These are phyloP conservation scores for Tuber microsphaerosporum DNA, from an alignment of 495 filamentous ascomycete species.

Conservation along the genomic window DNA sequence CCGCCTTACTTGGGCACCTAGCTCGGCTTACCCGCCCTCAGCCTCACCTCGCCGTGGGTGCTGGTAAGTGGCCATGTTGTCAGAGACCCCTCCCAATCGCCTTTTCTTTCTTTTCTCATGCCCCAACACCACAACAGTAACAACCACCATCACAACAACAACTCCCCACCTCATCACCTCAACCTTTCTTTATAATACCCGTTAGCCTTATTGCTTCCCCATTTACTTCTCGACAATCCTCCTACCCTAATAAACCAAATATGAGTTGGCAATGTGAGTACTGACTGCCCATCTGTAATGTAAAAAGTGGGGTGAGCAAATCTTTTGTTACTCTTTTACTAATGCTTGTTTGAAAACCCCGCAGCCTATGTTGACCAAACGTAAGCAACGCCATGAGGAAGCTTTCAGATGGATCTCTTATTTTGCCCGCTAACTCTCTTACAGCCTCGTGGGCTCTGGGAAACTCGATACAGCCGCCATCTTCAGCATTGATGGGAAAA, in stretches of 20 bases:
- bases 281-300: neutral
- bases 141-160: neutral
- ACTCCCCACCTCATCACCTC: neutral
- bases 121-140: conserved; percentile 2
- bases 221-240: neutral
- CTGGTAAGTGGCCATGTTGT: neutral
- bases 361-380: conserved; percentile 29
- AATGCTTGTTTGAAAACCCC: conserved; percentile 21
- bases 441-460: conserved; percentile 71
- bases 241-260: conserved; percentile 4
- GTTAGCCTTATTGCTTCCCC: neutral
- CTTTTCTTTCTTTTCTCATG: conserved; percentile 15
- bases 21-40: conserved; percentile 3
- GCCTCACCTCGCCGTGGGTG: conserved; percentile 11
- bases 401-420: neutral
- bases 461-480: conserved; percentile 86
- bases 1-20: neutral
- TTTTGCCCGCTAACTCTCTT: conserved; percentile 10
- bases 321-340: conserved; percentile 15
- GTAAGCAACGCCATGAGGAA: conserved; percentile 4
- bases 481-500: conserved; percentile 71
- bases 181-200: conserved; percentile 2
- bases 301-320: neutral
- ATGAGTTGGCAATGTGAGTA: conserved; percentile 31
- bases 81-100: conserved; percentile 20